phyloP scores from a whole-genome alignment of 2,329 filamentous ascomycete species.

The Xylariaceae sp. region DNA sequence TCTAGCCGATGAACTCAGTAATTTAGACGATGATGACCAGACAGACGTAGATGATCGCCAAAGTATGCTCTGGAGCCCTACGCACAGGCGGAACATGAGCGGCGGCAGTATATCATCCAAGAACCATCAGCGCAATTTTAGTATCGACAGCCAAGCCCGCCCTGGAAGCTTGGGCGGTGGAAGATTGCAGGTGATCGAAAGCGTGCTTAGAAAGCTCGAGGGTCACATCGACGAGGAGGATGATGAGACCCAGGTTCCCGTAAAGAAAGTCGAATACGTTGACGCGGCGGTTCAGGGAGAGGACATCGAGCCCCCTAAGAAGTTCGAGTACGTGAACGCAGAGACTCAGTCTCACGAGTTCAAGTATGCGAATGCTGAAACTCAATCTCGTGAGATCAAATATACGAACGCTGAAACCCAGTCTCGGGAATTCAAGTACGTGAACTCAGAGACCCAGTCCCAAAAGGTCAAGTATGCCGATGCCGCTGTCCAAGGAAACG shows the following conservation, averaged over 20 bases:
- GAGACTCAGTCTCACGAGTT: constrained; percentile 53
- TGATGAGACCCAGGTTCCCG: constrained; percentile 38
- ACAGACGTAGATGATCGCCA: constrained; percentile 67
- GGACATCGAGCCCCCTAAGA: constrained; percentile 30
- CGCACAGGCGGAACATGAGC: constrained; percentile 51
- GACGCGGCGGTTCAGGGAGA: constrained; percentile 40
- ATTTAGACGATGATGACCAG: constrained; percentile 71
- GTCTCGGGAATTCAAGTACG: not conserved
- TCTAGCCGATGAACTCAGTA: constrained; percentile 77
- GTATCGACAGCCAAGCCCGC: constrained; percentile 53
- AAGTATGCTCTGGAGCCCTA: constrained; percentile 49
- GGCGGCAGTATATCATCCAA: constrained; percentile 49
- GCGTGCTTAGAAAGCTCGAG: constrained; percentile 52
- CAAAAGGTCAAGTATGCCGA: not conserved
- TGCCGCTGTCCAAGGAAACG: not conserved
- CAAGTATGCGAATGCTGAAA: too few species aligned
- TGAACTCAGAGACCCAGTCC: not conserved
- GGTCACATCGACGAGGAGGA: constrained; percentile 44
- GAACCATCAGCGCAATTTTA: constrained; percentile 51
- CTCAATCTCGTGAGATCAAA: not conserved
- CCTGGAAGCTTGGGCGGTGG: constrained; percentile 51
- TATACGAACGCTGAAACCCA: not conserved
- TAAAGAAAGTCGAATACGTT: constrained; percentile 35
- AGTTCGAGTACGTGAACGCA: constrained; percentile 33
- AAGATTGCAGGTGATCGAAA: constrained; percentile 48